Base-by-base conservation (phyloP, 2,329 filamentous ascomycete species). In the Chaetomium strumarium region DNA sequence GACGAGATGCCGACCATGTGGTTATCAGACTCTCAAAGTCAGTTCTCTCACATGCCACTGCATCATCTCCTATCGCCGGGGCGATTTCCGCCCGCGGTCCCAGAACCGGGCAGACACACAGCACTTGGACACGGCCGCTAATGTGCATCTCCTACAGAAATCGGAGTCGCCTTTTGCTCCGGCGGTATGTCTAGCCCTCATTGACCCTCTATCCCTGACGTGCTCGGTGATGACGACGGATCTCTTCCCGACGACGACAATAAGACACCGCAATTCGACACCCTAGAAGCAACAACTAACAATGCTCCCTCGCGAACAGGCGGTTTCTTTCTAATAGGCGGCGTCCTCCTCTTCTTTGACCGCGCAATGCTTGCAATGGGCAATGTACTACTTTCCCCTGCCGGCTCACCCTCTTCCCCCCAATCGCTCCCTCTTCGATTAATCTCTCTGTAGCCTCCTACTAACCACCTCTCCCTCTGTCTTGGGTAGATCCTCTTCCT, bases 281-380 rank as follows among this genome's bases (percentile, higher is more conserved):
- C 17, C n/a, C 37, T 17, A 19, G 45, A 29, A 48, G 30, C 48
- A 33, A 41, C 43, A 57, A 52, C 64, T 61, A 60, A 66, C 57
- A 49, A 49, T 50, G 57, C 38, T 39, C 50, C 37, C 42, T 37
- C 34, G 13, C 11, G 2, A n/a, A 38, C 68, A 95, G 92, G 92
- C 70, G 90, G 88, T 61, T 85, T 97, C 76, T 99, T 99, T 78
- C 82, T 99, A 52, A 81, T 96, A 67, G 88, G 90, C 66, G 93
- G 93, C 56, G 89, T 99, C 10, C 79, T 99, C 72, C 81, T 99
- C 72, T 97, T 99, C 76, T 99, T 99, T 75, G 93, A 99, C 73
- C 84, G 93, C 60, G 89, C 93, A 65, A 91, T 97, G 89, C 83
- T 99, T 52, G 92, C 92, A 62, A 97, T 97, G 93, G 93, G 93